phyloP scores from a whole-genome alignment of 257 asterid genomes.

The Fraxinus excelsior region DNA sequence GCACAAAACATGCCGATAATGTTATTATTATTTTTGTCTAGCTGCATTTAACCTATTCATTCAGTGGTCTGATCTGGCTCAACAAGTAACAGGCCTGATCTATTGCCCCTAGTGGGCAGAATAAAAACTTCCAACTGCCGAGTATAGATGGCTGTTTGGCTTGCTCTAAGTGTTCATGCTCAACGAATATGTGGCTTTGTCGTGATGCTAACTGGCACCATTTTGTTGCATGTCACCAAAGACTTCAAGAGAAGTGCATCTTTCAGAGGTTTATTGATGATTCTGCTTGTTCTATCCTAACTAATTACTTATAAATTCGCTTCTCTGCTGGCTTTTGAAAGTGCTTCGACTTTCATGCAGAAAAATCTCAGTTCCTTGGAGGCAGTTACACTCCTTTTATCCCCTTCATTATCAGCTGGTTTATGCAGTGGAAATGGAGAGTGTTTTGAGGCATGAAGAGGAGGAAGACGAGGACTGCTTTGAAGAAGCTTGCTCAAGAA shows the following conservation, averaged over 20 bases:
- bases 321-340: not conserved
- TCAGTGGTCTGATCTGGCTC: too few species aligned
- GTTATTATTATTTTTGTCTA: slow-evolving; percentile 11
- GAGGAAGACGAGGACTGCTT: slow-evolving; percentile 43
- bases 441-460: slow-evolving; percentile 34
- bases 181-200: slow-evolving; percentile 79
- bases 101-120: too few species aligned
- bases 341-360: slow-evolving; percentile 11
- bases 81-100: too few species aligned
- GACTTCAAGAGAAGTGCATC: slow-evolving; percentile 71
- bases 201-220: slow-evolving; percentile 74
- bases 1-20: too few species aligned
- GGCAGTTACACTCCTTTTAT: slow-evolving; percentile 62
- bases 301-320: not conserved
- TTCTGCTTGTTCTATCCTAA: not conserved
- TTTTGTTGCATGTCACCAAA: slow-evolving; percentile 69
- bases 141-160: too few species aligned
- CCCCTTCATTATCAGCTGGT: slow-evolving; percentile 65
- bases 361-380: slow-evolving; percentile 21
- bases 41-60: slow-evolving; percentile 25
- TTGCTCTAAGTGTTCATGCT: too few species aligned
- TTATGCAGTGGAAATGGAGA: slow-evolving; percentile 61
- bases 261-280: slow-evolving; percentile 53
- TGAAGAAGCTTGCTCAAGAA: slow-evolving; percentile 35
- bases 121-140: too few species aligned